These are phyloP conservation scores for Cyberlindnera euphorbiae DNA, from an alignment of 805 yeast genomes.

Conservation along the genomic window DNA sequence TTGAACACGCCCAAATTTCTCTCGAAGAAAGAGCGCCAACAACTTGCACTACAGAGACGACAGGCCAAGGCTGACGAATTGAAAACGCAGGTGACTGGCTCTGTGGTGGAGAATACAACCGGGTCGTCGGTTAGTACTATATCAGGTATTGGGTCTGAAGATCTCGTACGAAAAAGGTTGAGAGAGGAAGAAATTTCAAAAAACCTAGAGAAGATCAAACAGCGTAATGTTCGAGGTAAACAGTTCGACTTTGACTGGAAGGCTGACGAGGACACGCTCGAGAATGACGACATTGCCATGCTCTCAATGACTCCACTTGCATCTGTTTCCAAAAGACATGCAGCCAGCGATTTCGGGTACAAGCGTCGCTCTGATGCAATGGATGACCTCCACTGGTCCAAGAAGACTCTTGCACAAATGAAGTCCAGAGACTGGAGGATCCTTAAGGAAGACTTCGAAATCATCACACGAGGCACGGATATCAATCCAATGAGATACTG, in stretches of 20 bases:
- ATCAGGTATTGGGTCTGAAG: not conserved
- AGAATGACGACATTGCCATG: constrained; percentile 31
- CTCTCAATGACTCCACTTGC: constrained; percentile 4
- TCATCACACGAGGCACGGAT: constrained; percentile 45
- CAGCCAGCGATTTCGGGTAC: constrained; percentile 1
- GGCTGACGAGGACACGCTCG: constrained; percentile 59
- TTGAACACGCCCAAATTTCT: constrained; percentile 37
- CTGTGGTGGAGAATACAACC: too few species aligned
- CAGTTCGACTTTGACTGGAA: constrained; percentile 71
- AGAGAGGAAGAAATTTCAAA: constrained; percentile 1
- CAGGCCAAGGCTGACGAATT: constrained; percentile 8
- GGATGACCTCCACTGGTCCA: constrained; percentile 51
- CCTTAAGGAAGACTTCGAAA: constrained; percentile 70
- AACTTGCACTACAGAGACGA: constrained; percentile 26
- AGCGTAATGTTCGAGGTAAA: constrained; percentile 6
- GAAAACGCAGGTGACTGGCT: too few species aligned
- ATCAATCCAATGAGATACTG: constrained; percentile 66
- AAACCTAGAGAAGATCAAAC: constrained; percentile 3
- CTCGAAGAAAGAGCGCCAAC: constrained; percentile 40
- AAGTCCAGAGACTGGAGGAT: constrained; percentile 85
- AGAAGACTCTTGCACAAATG: constrained; percentile 64
- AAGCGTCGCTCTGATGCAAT: not conserved
- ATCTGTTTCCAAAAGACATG: not conserved
- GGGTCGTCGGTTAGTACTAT: too few species aligned
- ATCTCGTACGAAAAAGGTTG: constrained; percentile 2